Evolutionary conservation across 2,329 filamentous ascomycete species (phyloP).

Genomic region (Ophiostoma fasciatum): DNA sequence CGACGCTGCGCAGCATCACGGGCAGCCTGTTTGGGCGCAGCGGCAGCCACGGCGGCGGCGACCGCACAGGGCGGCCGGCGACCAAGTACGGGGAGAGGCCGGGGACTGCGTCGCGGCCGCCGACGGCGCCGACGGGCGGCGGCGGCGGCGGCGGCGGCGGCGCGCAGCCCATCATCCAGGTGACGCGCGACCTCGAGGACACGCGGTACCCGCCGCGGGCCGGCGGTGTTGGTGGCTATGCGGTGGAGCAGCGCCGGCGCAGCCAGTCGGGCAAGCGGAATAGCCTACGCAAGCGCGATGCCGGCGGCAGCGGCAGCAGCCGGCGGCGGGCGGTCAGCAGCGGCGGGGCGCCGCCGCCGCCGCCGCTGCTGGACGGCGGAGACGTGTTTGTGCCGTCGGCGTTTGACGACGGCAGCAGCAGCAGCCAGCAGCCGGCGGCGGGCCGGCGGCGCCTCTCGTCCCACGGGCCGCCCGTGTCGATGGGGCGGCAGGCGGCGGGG

Average conservation of each 20-base stretch:
- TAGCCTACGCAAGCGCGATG: slow-evolving; percentile 38
- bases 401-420: slow-evolving; percentile 21
- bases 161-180: slow-evolving; percentile 55
- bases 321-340: slow-evolving; percentile 30
- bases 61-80: slow-evolving; percentile 27
- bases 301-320: slow-evolving; percentile 33
- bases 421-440: slow-evolving; percentile 27
- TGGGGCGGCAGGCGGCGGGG: slow-evolving; percentile 27
- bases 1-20: slow-evolving; percentile 53
- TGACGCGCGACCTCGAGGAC: slow-evolving; percentile 62
- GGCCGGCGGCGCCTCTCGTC: slow-evolving; percentile 24
- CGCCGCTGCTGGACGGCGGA: slow-evolving; percentile 35
- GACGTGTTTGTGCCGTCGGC: slow-evolving; percentile 30
- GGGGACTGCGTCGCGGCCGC: slow-evolving; percentile 22
- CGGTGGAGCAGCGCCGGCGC: slow-evolving; percentile 21
- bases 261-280: slow-evolving; percentile 34
- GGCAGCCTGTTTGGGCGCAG: slow-evolving; percentile 66
- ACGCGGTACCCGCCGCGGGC: too few relatives aligned
- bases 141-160: slow-evolving; percentile 28
- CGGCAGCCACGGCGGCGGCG: slow-evolving; percentile 30
- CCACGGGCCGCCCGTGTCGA: slow-evolving; percentile 23
- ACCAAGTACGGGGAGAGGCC: too few relatives aligned
- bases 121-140: slow-evolving; percentile 28
- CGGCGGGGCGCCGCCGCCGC: slow-evolving; percentile 22
- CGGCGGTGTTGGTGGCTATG: too few relatives aligned